phyloP scores from a whole-genome alignment of 140 eudicot genomes.

The Anethum foeniculum region DNA sequence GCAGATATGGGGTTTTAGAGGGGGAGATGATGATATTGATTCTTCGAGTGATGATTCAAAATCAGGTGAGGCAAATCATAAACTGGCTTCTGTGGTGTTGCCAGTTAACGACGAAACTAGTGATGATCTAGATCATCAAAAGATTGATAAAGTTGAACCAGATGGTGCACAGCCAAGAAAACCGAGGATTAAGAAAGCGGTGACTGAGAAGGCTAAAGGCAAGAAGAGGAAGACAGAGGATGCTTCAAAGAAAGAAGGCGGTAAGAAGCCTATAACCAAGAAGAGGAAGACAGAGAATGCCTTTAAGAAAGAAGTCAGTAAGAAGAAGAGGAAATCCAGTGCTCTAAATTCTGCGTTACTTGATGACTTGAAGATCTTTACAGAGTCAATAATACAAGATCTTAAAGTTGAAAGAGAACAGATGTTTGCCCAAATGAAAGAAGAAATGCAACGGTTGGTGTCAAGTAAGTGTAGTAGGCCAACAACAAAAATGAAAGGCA shows the following conservation, averaged over 20 bases:
- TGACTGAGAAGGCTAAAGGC: background rate
- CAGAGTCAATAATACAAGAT: slow-evolving; percentile 42
- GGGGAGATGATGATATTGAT: slow-evolving; percentile 33
- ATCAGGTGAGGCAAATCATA: slow-evolving; percentile 31
- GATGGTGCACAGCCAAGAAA: background rate
- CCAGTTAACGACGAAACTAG: slow-evolving; percentile 25
- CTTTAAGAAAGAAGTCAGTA: slow-evolving; percentile 10
- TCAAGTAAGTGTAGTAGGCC: slow-evolving; percentile 15
- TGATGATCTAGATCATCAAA: slow-evolving; percentile 23
- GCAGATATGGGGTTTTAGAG: slow-evolving; percentile 62
- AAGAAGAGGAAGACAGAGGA: background rate
- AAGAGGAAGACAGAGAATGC: background rate
- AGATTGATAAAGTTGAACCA: slow-evolving; percentile 1
- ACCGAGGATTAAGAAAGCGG: slow-evolving; percentile 13
- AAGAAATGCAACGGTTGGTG: slow-evolving; percentile 38
- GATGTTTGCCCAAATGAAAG: slow-evolving; percentile 52
- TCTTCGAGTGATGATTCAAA: slow-evolving; percentile 66
- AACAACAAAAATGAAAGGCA: slow-evolving; percentile 8
- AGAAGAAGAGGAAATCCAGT: slow-evolving; percentile 14
- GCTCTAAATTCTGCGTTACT: slow-evolving; percentile 20
- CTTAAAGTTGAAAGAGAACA: slow-evolving; percentile 49
- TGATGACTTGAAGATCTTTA: slow-evolving; percentile 50
- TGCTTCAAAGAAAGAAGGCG: slow-evolving; percentile 7
- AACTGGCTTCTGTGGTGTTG: slow-evolving; percentile 21
- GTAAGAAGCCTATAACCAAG: background rate